Conservation (phyloP, 1,284 basidiomycete genomes). For the Cystobasidiaceae sp. region DNA sequence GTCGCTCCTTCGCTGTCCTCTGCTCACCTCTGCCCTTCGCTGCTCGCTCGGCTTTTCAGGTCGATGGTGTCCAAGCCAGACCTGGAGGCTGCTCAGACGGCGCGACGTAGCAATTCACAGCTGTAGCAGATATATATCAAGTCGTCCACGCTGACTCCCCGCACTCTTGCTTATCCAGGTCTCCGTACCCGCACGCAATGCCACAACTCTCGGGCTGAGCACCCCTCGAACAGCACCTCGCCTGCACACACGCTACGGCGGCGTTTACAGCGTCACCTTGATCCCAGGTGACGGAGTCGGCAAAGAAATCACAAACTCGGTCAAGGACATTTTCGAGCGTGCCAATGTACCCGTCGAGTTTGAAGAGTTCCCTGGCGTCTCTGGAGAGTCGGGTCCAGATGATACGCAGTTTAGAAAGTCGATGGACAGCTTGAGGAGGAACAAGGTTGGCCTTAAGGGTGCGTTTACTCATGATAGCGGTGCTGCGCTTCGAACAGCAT, state of each 20-base stretch:
- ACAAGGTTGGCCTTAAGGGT: conserved; percentile 98
- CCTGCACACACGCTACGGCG: conserved; percentile 86
- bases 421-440: conserved; percentile 92
- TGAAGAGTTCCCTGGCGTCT: conserved; percentile 52
- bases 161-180: conserved; percentile 4
- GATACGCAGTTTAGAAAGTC: conserved; percentile 95
- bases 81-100: no score
- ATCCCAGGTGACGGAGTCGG: conserved; percentile 83
- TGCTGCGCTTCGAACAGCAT: no score
- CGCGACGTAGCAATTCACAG: background rate
- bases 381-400: conserved; percentile 87
- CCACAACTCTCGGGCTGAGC: conserved; percentile 13
- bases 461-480: conserved; percentile 4
- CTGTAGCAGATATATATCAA: background rate
- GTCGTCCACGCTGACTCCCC: no score
- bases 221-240: background rate
- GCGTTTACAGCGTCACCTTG: conserved; percentile 64
- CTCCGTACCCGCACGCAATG: conserved; percentile 17
- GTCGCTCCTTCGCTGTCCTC: background rate
- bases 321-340: conserved; percentile 97
- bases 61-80: no score
- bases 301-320: conserved; percentile 92
- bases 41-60: no score
- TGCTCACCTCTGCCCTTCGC: background rate
- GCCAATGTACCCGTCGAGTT: conserved; percentile 98